Conservation (phyloP, 2,329 filamentous ascomycete genomes). For the Allantophomopsis lycopodina region DNA sequence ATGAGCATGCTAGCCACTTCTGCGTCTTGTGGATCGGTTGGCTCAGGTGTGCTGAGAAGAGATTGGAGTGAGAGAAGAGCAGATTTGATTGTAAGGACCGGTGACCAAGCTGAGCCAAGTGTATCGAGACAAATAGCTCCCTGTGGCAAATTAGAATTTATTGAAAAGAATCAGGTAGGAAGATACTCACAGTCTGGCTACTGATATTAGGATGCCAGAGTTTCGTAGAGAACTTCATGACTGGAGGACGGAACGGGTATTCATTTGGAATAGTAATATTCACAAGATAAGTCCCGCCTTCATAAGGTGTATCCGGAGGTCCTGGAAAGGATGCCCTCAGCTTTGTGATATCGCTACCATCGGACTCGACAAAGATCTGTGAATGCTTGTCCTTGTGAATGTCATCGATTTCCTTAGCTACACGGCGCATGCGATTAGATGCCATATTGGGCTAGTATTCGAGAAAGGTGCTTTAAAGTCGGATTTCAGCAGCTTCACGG, state of each 20-base stretch:
- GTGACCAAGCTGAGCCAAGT: slow-evolving; percentile 80
- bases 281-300: slow-evolving; percentile 68
- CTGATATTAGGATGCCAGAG: slow-evolving; percentile 98
- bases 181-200: slow-evolving; percentile 64
- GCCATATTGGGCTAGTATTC: slow-evolving; percentile 10
- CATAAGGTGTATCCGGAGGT: slow-evolving; percentile 87
- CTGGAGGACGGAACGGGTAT: slow-evolving; percentile 86
- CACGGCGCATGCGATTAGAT: slow-evolving; percentile 29
- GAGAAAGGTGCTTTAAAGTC: background rate
- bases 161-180: background rate
- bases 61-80: slow-evolving; percentile 87
- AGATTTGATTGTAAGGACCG: slow-evolving; percentile 91
- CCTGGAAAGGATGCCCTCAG: slow-evolving; percentile 74
- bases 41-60: slow-evolving; percentile 84
- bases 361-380: slow-evolving; percentile 56
- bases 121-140: slow-evolving; percentile 96
- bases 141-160: slow-evolving; percentile 28
- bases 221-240: slow-evolving; percentile 84
- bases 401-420: slow-evolving; percentile 66
- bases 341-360: slow-evolving; percentile 61
- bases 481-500: background rate
- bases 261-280: slow-evolving; percentile 78
- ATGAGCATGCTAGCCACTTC: slow-evolving; percentile 89
- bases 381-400: slow-evolving; percentile 64
- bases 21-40: slow-evolving; percentile 92